Base-by-base conservation (phyloP, 495 filamentous ascomycete species). In the Chaetomium fimeti region DNA sequence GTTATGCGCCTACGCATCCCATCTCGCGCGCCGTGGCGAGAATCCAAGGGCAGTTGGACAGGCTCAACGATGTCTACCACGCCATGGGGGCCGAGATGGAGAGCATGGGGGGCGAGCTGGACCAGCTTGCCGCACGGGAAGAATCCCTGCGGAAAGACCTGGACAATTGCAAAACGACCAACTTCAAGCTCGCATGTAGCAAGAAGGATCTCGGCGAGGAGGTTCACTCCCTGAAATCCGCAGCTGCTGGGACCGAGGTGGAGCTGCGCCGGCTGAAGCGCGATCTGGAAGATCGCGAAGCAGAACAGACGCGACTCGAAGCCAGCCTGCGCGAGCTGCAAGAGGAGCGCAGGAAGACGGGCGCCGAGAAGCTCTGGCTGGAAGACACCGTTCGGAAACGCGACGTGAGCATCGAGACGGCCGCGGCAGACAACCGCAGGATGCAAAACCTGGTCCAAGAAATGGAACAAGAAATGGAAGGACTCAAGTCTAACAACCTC, bases 191-290 rank as follows among this genome's bases (percentile, higher is more conserved):
- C 2, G 12, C 13, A 15, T 47, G 25, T 8, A 18, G 40, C 6
- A 59, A 47, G 16, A 59, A 59, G 57, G 57, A 59, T 18, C 18
- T 59, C 6, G 12, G 20, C 42, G 57, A 59, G 13, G 24, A 59
- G 40, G 25, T 32, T 9, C 40, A 20, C 2, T 15, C 29, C 0
- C 7, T 29, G 24, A 47, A 32, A 38, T 27, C 16, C 4, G 25
- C 57, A 12, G 57, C 57, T 0, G 57, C 24, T 25, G 42, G 29
- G 25, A 20, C 40, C 7, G 57, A 56, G 12, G n/a, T 6, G n/a
- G 54, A 56, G 32, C 5, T 40, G 54, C 32, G 32, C 9, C 29
- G 54, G 32, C 32, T 40, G n/a, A 40, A 47, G 55, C 36, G 36
- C 15, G 24, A 43, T 24, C 7, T 12, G 16, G 8, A 43, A 15